Evolutionary conservation across 257 asterid species (phyloP).

Genomic region (Solanum sitiens): DNA sequence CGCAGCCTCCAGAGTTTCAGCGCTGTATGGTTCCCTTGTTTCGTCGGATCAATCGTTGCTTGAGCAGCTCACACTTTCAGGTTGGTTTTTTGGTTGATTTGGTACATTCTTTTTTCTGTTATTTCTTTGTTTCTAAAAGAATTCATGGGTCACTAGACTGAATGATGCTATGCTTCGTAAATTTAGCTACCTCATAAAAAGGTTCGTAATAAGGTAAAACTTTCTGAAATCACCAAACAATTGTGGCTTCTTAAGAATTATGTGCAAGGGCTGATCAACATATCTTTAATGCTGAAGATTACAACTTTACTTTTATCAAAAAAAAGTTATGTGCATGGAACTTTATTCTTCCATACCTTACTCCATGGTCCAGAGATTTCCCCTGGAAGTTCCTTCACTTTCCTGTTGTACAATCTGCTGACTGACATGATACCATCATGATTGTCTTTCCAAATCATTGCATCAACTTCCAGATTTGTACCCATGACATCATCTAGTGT

Average conservation of each 20-base stretch:
- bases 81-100: conserved; percentile 5
- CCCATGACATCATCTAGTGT: not conserved
- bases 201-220: not conserved
- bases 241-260: not conserved
- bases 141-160: not conserved
- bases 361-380: not conserved
- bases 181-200: not conserved
- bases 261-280: not conserved
- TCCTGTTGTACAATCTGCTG: not conserved
- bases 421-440: not conserved
- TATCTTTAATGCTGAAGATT: not conserved
- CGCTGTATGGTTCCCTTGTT: conserved; percentile 40
- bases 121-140: not conserved
- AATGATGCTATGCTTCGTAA: not conserved
- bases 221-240: not conserved
- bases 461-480: not conserved
- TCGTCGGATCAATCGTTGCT: conserved; percentile 27
- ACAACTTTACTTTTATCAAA: not conserved
- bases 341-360: not conserved
- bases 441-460: not conserved
- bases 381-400: not conserved
- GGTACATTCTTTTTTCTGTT: not conserved
- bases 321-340: not conserved
- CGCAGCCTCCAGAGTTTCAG: conserved; percentile 36
- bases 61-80: conserved; percentile 41